A percentile compares a stretch with the other conserved stretches of the same genome.
These are phyloP conservation scores for Eucalyptus lansdowneana DNA, from an alignment of 345 rosid species.

Conservation along the genomic window DNA sequence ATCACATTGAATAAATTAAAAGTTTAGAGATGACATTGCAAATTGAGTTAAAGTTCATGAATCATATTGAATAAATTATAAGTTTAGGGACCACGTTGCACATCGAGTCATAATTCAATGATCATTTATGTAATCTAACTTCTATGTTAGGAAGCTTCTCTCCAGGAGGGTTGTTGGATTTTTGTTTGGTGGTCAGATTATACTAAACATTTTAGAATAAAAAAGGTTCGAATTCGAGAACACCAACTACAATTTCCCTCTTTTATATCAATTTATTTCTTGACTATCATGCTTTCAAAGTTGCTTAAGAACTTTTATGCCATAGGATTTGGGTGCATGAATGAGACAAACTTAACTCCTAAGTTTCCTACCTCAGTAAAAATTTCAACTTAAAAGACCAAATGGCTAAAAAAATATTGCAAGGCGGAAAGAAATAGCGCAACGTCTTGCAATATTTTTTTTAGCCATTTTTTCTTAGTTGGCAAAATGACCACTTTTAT, in stretches of 20 bases:
- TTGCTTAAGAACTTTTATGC: neutral
- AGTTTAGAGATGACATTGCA: accelerated
- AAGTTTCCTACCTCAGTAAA: neutral
- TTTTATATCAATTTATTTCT: neutral
- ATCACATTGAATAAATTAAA: too few relatives aligned
- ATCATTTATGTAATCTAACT: neutral
- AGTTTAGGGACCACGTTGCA: accelerated
- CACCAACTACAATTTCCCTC: neutral
- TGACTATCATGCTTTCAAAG: neutral
- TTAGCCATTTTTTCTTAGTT: neutral
- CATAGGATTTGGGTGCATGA: neutral
- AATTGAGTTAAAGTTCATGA: accelerated
- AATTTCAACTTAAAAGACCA: neutral
- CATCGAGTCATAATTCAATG: too few relatives aligned
- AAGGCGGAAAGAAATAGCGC: too few relatives aligned
- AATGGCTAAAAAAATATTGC: too few relatives aligned
- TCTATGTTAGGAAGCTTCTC: neutral
- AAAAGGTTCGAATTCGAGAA: neutral
- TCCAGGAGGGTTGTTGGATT: neutral
- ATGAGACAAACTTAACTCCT: neutral
- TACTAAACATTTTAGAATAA: neutral
- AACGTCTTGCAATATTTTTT: neutral
- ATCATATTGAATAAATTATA: too few relatives aligned
- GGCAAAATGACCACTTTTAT: neutral
- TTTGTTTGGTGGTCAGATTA: neutral